Evolutionary conservation across 805 yeast species (phyloP), one percentile per base, ranked within the genome.

Genomic region (Candida tallmaniae): DNA sequence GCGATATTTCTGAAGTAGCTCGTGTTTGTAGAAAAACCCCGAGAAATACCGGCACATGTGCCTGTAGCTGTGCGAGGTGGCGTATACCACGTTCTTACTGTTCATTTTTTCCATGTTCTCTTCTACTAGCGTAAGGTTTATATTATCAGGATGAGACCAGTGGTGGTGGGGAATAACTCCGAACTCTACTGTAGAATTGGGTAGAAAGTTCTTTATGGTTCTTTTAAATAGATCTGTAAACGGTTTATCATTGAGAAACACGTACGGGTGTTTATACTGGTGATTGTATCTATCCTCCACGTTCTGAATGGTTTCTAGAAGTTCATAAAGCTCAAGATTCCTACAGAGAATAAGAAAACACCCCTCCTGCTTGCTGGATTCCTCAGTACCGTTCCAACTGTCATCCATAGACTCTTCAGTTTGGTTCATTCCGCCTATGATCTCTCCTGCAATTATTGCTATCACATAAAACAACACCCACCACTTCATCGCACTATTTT

Each of bases 241-340:
- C 2, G 73, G 75, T 41, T 65, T 73, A 50, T 85, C 88, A 54
- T 85, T 85, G 31, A 84, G 56, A 47, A 85, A 84, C 3, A 83
- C 80, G 86, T 88, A 84, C 54, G 84, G 93, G 50, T 84, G 83
- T 45, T 77, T 72, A 51, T 56, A 80, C 34, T 67, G 61, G 27
- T 50, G 23, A 56, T 84, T 84, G 63, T 82, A 83, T 24, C 89
- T 58, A 44, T 73, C 78, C 50, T 83, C 84, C 29, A 79, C 74
- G 37, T 70, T 69, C 43, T 76, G 71, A 32, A 84, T 74, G 4
- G 90, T 71, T 27, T 70, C 69, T 5, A 79, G 53, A 51, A 84
- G 64, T 10, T 59, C 60, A 50, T 68, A 73, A 3, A 83, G 57
- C 39, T 85, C 93, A 8, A 61, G 51, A 52, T 85, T 83, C 45